A percentile compares a stretch with the other conserved stretches of the same genome.
Conservation (phyloP, 1,284 basidiomycete genomes). For the Exobasidium cylindrosporum region DNA sequence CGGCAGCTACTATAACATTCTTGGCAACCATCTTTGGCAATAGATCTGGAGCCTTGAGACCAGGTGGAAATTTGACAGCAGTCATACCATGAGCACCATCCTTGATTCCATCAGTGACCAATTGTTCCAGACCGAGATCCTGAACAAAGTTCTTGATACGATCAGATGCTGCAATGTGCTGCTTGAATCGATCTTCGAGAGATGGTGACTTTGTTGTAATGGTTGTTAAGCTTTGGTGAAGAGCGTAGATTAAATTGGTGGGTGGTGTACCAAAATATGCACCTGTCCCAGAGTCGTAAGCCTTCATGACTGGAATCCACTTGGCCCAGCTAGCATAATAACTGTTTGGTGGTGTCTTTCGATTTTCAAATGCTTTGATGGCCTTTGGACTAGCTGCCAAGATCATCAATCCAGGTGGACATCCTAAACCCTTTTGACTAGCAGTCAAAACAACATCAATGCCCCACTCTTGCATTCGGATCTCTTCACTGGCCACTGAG, state of each 20-base stretch:
- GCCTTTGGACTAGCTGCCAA: slow-evolving; percentile 78
- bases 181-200: slow-evolving; percentile 74
- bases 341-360: slow-evolving; percentile 69
- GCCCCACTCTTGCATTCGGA: slow-evolving; percentile 86
- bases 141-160: slow-evolving; percentile 70
- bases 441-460: slow-evolving; percentile 86
- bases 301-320: slow-evolving; percentile 55
- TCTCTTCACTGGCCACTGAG: slow-evolving; percentile 92
- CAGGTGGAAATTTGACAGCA: slow-evolving; percentile 49
- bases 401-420: slow-evolving; percentile 89
- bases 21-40: slow-evolving; percentile 62
- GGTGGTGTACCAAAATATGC: slow-evolving; percentile 60
- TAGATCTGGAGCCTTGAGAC: slow-evolving; percentile 44
- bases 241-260: slow-evolving; percentile 89
- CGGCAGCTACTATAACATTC: slow-evolving; percentile 81
- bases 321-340: slow-evolving; percentile 72
- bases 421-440: slow-evolving; percentile 90
- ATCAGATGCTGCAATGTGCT: slow-evolving; percentile 72
- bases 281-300: slow-evolving; percentile 49
- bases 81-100: slow-evolving; percentile 55
- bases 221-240: slow-evolving; percentile 72
- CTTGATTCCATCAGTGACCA: slow-evolving; percentile 46
- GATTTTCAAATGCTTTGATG: slow-evolving; percentile 69
- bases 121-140: slow-evolving; percentile 66
- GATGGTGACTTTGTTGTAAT: slow-evolving; percentile 64